Conservation (phyloP, 2,329 filamentous ascomycete genomes). For the Neofusicoccum laricinum region DNA sequence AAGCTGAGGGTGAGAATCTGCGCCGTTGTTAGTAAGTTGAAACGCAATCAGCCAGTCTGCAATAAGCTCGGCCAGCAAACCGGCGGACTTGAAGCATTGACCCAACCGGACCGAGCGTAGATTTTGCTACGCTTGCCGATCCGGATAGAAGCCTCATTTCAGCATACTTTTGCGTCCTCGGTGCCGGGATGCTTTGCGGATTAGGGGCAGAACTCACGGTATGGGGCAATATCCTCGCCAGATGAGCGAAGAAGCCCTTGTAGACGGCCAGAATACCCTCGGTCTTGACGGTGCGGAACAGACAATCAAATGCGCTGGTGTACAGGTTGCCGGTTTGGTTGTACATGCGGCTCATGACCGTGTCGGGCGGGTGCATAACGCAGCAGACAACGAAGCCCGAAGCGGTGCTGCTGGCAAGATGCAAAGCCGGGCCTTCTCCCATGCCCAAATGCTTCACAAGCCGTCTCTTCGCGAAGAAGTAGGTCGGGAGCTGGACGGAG, state of each 20-base stretch:
- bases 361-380: slow-evolving; percentile 98
- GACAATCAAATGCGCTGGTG: slow-evolving; percentile 84
- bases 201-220: slow-evolving; percentile 53
- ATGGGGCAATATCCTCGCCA: slow-evolving; percentile 91
- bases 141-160: neutral
- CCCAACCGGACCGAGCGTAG: neutral
- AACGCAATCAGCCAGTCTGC: neutral
- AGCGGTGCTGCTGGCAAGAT: slow-evolving; percentile 81
- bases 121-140: neutral
- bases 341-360: slow-evolving; percentile 97
- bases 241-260: slow-evolving; percentile 94
- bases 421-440: slow-evolving; percentile 85
- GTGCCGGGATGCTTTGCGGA: neutral
- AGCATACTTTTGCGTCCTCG: neutral
- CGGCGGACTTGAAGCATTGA: neutral
- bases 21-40: neutral
- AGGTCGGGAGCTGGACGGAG: slow-evolving; percentile 93
- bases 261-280: slow-evolving; percentile 93
- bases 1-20: slow-evolving; percentile 84
- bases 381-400: slow-evolving; percentile 96
- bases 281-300: slow-evolving; percentile 84
- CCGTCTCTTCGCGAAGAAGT: slow-evolving; percentile 93
- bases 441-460: slow-evolving; percentile 80
- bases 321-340: slow-evolving; percentile 99
- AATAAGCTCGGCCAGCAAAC: no score